phyloP scores from a whole-genome alignment of 2,329 filamentous ascomycete species.

The Elsinoe ampelina region DNA sequence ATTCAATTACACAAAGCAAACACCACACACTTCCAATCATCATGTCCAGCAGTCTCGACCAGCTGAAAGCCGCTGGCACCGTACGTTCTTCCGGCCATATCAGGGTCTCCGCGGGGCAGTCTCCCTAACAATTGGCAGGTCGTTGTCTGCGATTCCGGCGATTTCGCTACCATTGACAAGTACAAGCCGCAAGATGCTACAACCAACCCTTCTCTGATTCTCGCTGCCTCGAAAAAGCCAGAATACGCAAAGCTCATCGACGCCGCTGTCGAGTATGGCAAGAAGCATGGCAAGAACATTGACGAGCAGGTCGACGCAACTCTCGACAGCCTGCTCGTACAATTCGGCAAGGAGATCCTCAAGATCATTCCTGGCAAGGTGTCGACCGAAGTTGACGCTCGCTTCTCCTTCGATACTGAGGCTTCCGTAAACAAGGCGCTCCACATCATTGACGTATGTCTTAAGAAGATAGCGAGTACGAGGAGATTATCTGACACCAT shows the following conservation, averaged over 20 bases:
- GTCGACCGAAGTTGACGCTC: constrained; percentile 95
- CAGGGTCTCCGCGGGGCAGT: constrained; percentile 11
- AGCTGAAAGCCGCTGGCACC: constrained; percentile 94
- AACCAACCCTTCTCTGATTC: constrained; percentile 97
- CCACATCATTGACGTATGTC: constrained; percentile 81
- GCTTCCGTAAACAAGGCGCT: constrained; percentile 90
- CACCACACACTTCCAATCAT: constrained; percentile 15
- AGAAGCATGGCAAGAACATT: constrained; percentile 56
- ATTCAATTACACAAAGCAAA: not conserved
- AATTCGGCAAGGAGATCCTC: constrained; percentile 97
- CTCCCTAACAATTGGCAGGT: constrained; percentile 45
- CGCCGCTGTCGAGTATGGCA: constrained; percentile 73
- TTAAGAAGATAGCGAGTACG: not conserved
- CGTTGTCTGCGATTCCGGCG: constrained; percentile 95
- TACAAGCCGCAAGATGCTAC: constrained; percentile 99
- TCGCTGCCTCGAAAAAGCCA: constrained; percentile 94
- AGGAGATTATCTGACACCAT: constrained; percentile 20
- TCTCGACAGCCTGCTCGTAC: constrained; percentile 87
- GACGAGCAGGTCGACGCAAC: constrained; percentile 82
- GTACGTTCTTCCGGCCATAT: constrained; percentile 49
- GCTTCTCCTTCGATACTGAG: constrained; percentile 91
- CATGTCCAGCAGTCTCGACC: constrained; percentile 88
- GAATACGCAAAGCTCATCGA: constrained; percentile 94
- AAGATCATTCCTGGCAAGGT: constrained; percentile 97
- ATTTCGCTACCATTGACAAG: constrained; percentile 79